Evolutionary conservation across 2,329 filamentous ascomycete species (phyloP).

Genomic region (Ophiocordyceps camponoti-leonardi): DNA sequence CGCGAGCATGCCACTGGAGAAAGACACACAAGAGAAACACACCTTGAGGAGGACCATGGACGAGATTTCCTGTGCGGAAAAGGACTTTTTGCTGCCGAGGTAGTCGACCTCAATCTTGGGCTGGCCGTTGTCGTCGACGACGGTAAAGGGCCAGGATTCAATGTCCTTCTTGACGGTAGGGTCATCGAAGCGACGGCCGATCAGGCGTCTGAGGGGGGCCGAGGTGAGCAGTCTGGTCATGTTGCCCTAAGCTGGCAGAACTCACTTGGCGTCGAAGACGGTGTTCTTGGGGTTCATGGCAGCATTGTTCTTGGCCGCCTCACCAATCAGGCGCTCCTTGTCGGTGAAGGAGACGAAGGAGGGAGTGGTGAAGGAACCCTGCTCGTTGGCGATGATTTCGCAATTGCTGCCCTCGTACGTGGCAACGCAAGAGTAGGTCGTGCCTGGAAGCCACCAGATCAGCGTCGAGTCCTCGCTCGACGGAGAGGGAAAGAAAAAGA

Average conservation of each 20-base stretch:
- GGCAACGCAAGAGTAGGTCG: conserved; percentile 99
- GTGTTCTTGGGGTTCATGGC: conserved; percentile 99
- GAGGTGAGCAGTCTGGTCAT: neutral
- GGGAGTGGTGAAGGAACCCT: conserved; percentile 96
- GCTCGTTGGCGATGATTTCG: conserved; percentile 99
- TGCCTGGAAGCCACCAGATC: conserved; percentile 43
- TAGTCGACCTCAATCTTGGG: conserved; percentile 93
- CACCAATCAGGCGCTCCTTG: conserved; percentile 97
- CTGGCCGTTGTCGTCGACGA: conserved; percentile 74
- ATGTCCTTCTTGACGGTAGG: conserved; percentile 97
- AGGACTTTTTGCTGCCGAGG: conserved; percentile 83
- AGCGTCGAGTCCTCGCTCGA: conserved; percentile 2
- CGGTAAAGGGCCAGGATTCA: conserved; percentile 98
- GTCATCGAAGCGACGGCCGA: conserved; percentile 90
- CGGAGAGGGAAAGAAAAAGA: too few relatives aligned
- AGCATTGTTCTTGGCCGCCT: conserved; percentile 99
- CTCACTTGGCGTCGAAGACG: conserved; percentile 97
- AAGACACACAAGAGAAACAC: conserved; percentile 6
- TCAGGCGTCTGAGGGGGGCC: conserved; percentile 83
- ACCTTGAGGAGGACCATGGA: conserved; percentile 98
- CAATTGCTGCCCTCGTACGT: conserved; percentile 99
- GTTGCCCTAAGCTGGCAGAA: conserved; percentile 6
- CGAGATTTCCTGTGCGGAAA: conserved; percentile 97
- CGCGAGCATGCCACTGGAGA: neutral
- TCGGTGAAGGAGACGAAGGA: conserved; percentile 99